Conservation (phyloP, 2,329 filamentous ascomycete species). For the Eutypa lata region DNA sequence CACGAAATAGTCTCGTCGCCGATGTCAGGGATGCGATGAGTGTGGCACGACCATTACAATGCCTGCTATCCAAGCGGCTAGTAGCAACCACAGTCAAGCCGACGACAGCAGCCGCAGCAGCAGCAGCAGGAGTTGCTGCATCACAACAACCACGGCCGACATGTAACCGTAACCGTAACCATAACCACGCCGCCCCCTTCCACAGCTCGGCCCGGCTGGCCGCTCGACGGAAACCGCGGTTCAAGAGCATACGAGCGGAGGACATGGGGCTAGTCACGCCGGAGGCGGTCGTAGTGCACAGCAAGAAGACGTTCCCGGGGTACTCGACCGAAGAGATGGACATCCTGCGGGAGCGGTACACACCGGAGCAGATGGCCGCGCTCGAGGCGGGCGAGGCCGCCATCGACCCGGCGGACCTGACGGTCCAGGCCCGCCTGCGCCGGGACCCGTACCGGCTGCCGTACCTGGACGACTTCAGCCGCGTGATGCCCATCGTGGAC, state of each 20-base stretch:
- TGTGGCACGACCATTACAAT: slow-evolving; percentile 51
- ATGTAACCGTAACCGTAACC: neutral
- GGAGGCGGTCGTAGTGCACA: slow-evolving; percentile 41
- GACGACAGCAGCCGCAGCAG: slow-evolving; percentile 14
- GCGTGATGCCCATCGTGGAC: slow-evolving; percentile 75
- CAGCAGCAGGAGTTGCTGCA: slow-evolving; percentile 12
- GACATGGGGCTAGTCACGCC: slow-evolving; percentile 49
- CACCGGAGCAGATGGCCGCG: slow-evolving; percentile 75
- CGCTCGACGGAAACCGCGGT: slow-evolving; percentile 45
- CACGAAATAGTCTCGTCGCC: slow-evolving; percentile 17
- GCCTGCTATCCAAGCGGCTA: slow-evolving; percentile 50
- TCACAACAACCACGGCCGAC: slow-evolving; percentile 17
- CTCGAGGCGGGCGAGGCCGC: slow-evolving; percentile 77
- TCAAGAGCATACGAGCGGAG: slow-evolving; percentile 50
- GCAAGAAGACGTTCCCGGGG: slow-evolving; percentile 50
- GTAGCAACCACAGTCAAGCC: slow-evolving; percentile 21
- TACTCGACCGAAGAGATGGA: slow-evolving; percentile 67
- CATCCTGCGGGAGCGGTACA: slow-evolving; percentile 65
- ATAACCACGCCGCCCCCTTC: slow-evolving; percentile 41
- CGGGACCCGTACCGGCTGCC: slow-evolving; percentile 68
- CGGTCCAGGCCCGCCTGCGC: slow-evolving; percentile 68
- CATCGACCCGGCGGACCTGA: slow-evolving; percentile 71
- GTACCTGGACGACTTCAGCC: slow-evolving; percentile 81
- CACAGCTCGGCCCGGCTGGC: slow-evolving; percentile 49
- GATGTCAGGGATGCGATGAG: slow-evolving; percentile 44